Percentiles rank a stretch among this genome's conserved stretches.
Evolutionary conservation across 768 basidiomycete species (phyloP).

Genomic region (Macrolepiota fuliginosa): DNA sequence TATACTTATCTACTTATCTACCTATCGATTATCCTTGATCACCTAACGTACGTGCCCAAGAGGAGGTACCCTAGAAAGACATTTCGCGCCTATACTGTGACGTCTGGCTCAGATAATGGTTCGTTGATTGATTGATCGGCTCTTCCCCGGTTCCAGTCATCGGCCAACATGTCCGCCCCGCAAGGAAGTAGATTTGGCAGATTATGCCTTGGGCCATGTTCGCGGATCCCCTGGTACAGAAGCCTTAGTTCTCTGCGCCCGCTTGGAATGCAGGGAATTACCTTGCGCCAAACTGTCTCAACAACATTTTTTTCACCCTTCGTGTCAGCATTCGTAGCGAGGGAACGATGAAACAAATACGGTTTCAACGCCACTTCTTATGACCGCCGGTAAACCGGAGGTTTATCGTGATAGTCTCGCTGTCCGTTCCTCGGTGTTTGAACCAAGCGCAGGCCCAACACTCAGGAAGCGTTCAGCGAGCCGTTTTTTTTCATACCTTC

Average conservation of each 20-base stretch:
- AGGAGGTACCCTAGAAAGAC: not conserved
- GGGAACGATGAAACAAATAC: no score
- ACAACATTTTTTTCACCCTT: not conserved
- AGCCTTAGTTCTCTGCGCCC: not conserved
- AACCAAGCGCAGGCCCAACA: not conserved
- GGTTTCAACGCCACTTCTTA: not conserved
- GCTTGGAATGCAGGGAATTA: not conserved
- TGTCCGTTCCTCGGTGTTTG: not conserved
- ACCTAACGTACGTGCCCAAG: not conserved
- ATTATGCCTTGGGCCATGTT: not conserved
- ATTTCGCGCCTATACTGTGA: not conserved
- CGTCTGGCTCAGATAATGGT: not conserved
- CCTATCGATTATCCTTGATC: not conserved
- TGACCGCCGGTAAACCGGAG: not conserved
- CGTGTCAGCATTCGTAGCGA: not conserved
- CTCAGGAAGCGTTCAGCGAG: not conserved
- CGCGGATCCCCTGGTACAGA: not conserved
- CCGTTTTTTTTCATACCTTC: not conserved
- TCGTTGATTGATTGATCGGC: not conserved
- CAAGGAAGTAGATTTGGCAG: not conserved
- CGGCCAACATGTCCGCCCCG: not conserved
- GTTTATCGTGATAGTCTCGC: not conserved
- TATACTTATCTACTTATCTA: not conserved
- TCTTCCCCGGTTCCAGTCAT: not conserved
- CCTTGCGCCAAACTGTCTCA: not conserved